phyloP scores from a whole-genome alignment of 495 filamentous ascomycete genomes.

The Penicillium samsonianum region DNA sequence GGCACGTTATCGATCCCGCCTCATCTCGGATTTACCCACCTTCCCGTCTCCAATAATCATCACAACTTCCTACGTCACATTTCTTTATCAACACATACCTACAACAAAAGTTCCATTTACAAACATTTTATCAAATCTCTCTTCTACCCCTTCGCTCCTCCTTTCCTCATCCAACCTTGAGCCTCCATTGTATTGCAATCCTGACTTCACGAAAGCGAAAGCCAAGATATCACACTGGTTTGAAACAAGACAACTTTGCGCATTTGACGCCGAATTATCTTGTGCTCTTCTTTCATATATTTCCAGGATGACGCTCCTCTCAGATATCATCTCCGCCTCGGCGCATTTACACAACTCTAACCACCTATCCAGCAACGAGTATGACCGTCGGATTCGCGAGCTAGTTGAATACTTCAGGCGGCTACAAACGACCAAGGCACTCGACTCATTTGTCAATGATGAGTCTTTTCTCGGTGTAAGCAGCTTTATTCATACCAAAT shows the following conservation, averaged over 20 bases:
- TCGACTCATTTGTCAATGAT: constrained; percentile 18
- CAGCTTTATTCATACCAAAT: not conserved
- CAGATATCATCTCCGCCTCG: constrained; percentile 19
- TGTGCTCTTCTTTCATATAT: not conserved
- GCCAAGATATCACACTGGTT: not conserved
- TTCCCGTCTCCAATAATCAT: not conserved
- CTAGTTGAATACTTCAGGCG: constrained; percentile 29
- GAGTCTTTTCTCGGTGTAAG: constrained; percentile 37
- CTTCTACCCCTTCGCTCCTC: not conserved
- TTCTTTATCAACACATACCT: not conserved
- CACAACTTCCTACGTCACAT: not conserved
- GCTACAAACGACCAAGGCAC: constrained; percentile 18
- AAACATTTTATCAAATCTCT: not conserved
- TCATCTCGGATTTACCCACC: constrained; percentile 4
- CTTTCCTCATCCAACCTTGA: not conserved
- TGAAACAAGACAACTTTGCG: not conserved
- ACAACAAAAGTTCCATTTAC: not conserved
- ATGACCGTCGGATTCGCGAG: constrained; percentile 35
- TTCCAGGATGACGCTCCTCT: constrained; percentile 16
- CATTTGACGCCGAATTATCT: constrained; percentile 4
- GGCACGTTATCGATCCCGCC: constrained; percentile 10
- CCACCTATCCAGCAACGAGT: constrained; percentile 22
- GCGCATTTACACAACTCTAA: constrained; percentile 14
- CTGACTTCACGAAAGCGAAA: not conserved
- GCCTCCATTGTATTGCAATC: not conserved